Evolutionary conservation across 345 rosid species (phyloP).

Genomic region (Lepidium africanum): DNA sequence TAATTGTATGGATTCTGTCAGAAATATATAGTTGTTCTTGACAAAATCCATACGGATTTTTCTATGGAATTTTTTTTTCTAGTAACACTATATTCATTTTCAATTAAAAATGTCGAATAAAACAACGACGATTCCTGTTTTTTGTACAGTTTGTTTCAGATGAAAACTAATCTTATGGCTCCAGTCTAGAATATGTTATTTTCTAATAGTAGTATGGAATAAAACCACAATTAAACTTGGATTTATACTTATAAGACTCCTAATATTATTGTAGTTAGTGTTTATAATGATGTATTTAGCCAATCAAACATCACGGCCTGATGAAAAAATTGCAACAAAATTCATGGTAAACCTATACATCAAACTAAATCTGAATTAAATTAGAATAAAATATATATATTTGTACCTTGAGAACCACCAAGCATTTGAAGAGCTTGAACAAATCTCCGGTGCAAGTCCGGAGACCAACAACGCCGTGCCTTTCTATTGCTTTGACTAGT

Average conservation of each 20-base stretch:
- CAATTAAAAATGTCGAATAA: too few relatives aligned
- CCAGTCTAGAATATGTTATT: too few relatives aligned
- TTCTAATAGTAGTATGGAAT: background rate
- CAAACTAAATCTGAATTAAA: background rate
- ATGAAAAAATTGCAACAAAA: background rate
- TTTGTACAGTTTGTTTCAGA: too few relatives aligned
- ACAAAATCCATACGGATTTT: too few relatives aligned
- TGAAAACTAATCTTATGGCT: too few relatives aligned
- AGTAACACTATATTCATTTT: too few relatives aligned
- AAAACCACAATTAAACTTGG: background rate
- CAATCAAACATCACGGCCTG: background rate
- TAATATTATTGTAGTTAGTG: too few relatives aligned
- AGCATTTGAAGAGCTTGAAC: conserved; percentile 96
- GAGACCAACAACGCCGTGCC: conserved; percentile 98
- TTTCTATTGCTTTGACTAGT: conserved; percentile 64
- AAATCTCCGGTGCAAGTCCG: conserved; percentile 93
- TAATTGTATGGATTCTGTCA: too few relatives aligned
- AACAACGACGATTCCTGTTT: too few relatives aligned
- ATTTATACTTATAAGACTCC: background rate
- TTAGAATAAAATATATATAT: background rate
- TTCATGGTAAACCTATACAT: background rate
- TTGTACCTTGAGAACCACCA: conserved; percentile 98
- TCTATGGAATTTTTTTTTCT: too few relatives aligned
- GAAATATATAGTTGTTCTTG: too few relatives aligned
- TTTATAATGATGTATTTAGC: background rate